Conservation (phyloP, 2,329 filamentous ascomycete species). For the Colletotrichum sp. region DNA sequence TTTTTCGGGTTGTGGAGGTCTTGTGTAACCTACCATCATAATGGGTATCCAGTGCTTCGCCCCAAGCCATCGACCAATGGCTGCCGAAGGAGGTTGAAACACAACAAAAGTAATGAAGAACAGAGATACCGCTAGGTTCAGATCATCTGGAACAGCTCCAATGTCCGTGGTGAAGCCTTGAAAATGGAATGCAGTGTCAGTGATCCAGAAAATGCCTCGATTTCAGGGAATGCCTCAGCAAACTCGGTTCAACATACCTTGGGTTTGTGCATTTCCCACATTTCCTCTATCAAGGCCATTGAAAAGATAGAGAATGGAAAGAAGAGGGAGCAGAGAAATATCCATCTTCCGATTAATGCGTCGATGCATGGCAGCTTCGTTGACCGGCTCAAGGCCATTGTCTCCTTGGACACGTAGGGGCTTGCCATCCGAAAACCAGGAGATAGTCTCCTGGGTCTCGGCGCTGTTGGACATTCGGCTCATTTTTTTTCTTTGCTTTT, state of each 20-base stretch:
- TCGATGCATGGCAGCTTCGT: neutral
- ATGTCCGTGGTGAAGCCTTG: conserved; percentile 57
- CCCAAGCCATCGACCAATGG: conserved; percentile 40
- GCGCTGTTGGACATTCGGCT: neutral
- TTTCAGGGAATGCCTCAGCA: neutral
- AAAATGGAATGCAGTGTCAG: neutral
- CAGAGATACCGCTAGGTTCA: conserved; percentile 60
- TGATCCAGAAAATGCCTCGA: neutral
- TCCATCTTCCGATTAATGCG: conserved; percentile 40
- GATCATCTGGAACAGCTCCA: conserved; percentile 52
- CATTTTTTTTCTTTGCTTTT: neutral
- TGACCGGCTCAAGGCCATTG: neutral
- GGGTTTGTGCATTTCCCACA: conserved; percentile 44
- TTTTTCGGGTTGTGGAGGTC: conserved; percentile 33
- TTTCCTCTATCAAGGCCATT: conserved; percentile 46
- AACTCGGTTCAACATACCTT: conserved; percentile 29
- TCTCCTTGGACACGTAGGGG: neutral
- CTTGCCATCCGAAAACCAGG: conserved; percentile 1
- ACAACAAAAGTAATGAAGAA: conserved; percentile 66
- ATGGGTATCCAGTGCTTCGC: conserved; percentile 61
- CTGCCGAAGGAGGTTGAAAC: conserved; percentile 59
- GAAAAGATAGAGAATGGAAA: conserved; percentile 44
- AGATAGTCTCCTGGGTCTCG: neutral
- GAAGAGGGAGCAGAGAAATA: conserved; percentile 37
- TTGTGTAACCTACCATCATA: conserved; percentile 59